A percentile compares a stretch with the other conserved stretches of the same genome.
These are phyloP conservation scores for Ceratocystis albifundus DNA, from an alignment of 2,329 filamentous ascomycete species.

Conservation along the genomic window DNA sequence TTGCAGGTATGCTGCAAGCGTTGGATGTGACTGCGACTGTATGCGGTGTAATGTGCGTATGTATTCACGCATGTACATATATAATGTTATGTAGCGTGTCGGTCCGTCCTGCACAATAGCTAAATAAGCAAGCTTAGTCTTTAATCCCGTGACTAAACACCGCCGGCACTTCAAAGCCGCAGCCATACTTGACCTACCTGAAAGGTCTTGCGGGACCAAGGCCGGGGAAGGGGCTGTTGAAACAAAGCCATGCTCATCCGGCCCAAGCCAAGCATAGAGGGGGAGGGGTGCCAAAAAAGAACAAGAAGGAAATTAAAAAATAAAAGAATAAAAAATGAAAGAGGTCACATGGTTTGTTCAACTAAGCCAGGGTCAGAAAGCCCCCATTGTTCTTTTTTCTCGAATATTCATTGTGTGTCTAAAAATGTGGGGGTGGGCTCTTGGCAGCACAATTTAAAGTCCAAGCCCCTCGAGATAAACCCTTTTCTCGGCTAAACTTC, in stretches of 20 bases:
- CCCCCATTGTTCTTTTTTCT: slow-evolving; percentile 5
- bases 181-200: not conserved
- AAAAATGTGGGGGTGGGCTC: slow-evolving; percentile 2
- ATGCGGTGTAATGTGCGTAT: not conserved
- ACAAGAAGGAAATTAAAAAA: too few relatives aligned
- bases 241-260: not conserved
- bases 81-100: not conserved
- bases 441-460: not conserved
- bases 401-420: not conserved
- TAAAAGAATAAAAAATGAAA: too few relatives aligned
- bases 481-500: not conserved
- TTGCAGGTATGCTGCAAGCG: not conserved
- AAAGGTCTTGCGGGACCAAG: not conserved
- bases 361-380: not conserved
- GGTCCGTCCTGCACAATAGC: not conserved
- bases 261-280: not conserved
- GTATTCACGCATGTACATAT: slow-evolving; percentile 5
- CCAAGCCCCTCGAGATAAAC: not conserved
- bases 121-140: not conserved
- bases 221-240: not conserved
- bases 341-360: not conserved
- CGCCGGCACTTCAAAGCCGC: not conserved
- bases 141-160: not conserved
- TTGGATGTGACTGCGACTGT: not conserved
- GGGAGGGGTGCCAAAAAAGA: not conserved